These are phyloP conservation scores for Pichia sporocuriosa DNA, from an alignment of 805 yeast genomes.

Conservation along the genomic window DNA sequence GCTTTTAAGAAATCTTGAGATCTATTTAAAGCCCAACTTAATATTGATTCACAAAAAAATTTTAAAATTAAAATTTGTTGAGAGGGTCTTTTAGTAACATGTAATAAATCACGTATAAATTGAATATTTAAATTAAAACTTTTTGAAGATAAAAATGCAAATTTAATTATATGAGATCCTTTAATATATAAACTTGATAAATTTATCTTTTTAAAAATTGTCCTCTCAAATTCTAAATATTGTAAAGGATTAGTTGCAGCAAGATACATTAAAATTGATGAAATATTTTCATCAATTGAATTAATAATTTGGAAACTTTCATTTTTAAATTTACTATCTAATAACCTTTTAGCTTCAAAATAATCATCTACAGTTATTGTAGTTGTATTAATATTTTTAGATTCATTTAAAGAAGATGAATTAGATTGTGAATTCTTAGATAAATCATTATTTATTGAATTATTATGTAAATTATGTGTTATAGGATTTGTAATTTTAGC, in stretches of 20 bases:
- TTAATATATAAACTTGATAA: slow-evolving; percentile 34
- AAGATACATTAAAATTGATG: slow-evolving; percentile 36
- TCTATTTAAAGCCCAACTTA: slow-evolving; percentile 45
- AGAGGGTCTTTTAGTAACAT: slow-evolving; percentile 35
- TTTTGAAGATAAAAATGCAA: slow-evolving; percentile 34
- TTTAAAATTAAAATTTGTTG: slow-evolving; percentile 40
- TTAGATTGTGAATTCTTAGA: neutral
- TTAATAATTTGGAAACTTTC: slow-evolving; percentile 20
- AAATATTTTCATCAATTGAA: slow-evolving; percentile 33
- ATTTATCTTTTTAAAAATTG: slow-evolving; percentile 25
- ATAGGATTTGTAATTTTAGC: neutral
- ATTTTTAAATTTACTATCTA: slow-evolving; percentile 2
- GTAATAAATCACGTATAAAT: slow-evolving; percentile 32
- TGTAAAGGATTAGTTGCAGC: slow-evolving; percentile 46
- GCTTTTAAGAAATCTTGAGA: slow-evolving; percentile 37
- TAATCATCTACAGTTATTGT: slow-evolving; percentile 7
- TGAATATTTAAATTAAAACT: slow-evolving; percentile 34
- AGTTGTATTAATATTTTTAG: slow-evolving; percentile 8
- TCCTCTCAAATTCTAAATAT: slow-evolving; percentile 31
- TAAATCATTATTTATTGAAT: no score
- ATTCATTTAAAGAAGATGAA: neutral
- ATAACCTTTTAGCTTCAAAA: slow-evolving; percentile 11
- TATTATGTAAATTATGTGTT: no score
- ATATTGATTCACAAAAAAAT: slow-evolving; percentile 40
- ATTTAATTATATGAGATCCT: slow-evolving; percentile 40